A percentile compares a stretch with the other conserved stretches of the same genome.
These are phyloP conservation scores for Populus pruinosa DNA, from an alignment of 345 rosid genomes.

Conservation along the genomic window DNA sequence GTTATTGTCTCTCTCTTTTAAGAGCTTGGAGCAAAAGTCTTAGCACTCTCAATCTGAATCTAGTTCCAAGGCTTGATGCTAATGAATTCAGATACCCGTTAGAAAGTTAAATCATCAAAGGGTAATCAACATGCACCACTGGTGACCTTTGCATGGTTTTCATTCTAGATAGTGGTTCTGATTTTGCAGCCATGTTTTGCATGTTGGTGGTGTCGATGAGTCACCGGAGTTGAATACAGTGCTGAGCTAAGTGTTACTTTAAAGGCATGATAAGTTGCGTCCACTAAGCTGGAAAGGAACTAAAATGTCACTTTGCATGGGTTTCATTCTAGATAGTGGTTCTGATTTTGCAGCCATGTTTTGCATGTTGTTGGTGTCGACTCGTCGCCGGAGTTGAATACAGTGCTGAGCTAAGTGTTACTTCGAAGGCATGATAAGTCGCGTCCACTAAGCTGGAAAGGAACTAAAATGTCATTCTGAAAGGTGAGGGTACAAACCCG, in stretches of 20 bases:
- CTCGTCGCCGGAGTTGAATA: background rate
- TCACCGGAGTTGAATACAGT: background rate
- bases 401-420: background rate
- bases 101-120: background rate
- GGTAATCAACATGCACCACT: background rate
- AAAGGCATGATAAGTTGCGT: background rate
- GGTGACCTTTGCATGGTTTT: background rate
- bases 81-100: background rate
- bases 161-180: background rate
- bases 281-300: background rate
- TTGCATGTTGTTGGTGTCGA: background rate
- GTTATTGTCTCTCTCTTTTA: background rate
- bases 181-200: background rate
- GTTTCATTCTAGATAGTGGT: background rate
- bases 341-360: background rate
- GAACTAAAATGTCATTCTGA: background rate
- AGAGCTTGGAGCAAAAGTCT: background rate
- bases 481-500: background rate
- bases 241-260: background rate
- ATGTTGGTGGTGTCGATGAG: background rate
- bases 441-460: background rate
- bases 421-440: background rate
- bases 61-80: background rate
- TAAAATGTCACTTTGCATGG: background rate
- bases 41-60: background rate